Evolutionary conservation across 208 protist genomes (phyloP).

Genomic region (Phytomonas serpens): DNA sequence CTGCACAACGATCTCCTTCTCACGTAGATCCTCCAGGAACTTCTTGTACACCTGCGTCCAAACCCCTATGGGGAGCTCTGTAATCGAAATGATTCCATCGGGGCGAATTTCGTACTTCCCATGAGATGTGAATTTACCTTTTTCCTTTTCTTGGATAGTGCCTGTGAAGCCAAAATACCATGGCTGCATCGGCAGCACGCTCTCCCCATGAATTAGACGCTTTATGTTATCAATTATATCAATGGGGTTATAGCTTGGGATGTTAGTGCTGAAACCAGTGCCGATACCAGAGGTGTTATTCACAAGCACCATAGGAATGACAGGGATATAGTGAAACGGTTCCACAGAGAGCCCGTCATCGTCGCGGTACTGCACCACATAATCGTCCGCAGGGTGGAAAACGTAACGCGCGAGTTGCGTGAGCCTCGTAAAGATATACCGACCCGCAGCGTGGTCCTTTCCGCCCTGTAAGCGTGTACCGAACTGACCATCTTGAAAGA

Average conservation of each 20-base stretch:
- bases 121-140: conserved; percentile 72
- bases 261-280: conserved; percentile 97
- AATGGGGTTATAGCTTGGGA: conserved; percentile 98
- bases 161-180: conserved; percentile 98
- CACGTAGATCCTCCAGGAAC: conserved; percentile 90
- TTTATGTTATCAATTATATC: conserved; percentile 93
- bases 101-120: conserved; percentile 60
- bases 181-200: conserved; percentile 81
- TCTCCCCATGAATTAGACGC: conserved; percentile 78
- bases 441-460: conserved; percentile 96
- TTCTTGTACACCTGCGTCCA: conserved; percentile 97
- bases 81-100: conserved; percentile 90
- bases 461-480: conserved; percentile 97
- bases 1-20: conserved; percentile 87
- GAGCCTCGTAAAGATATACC: conserved; percentile 99
- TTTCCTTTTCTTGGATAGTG: conserved; percentile 71
- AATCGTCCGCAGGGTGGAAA: conserved; percentile 97
- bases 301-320: conserved; percentile 98
- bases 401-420: conserved; percentile 89
- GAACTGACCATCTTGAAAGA: conserved; percentile 98
- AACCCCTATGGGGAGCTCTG: conserved; percentile 94
- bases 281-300: conserved; percentile 99
- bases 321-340: conserved; percentile 98
- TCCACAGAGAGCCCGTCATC: conserved; percentile 99
- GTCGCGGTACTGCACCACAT: conserved; percentile 95